A percentile compares a stretch with the other conserved stretches of the same genome.
These are phyloP conservation scores for Cladophialophora psammophila DNA, from an alignment of 2,329 filamentous ascomycete species.

Conservation along the genomic window DNA sequence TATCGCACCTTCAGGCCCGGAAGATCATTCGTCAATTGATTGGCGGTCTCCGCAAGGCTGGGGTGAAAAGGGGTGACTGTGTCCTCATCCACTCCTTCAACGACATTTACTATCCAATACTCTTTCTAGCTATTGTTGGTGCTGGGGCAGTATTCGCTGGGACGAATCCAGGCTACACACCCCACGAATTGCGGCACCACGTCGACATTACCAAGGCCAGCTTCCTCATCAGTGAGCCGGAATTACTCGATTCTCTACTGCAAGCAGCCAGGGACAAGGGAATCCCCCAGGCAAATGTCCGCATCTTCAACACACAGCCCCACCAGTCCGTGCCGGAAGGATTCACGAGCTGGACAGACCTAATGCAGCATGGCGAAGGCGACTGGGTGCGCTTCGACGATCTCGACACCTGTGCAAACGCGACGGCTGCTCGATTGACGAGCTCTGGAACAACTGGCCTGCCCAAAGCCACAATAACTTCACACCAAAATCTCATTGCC, in stretches of 20 bases:
- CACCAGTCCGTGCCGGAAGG: background rate
- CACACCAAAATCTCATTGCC: slow-evolving; percentile 59
- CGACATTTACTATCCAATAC: slow-evolving; percentile 47
- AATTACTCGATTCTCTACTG: slow-evolving; percentile 34
- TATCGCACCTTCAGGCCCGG: slow-evolving; percentile 26
- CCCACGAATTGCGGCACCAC: slow-evolving; percentile 58
- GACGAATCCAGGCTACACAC: slow-evolving; percentile 58
- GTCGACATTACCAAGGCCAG: slow-evolving; percentile 53
- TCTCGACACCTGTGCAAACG: slow-evolving; percentile 48
- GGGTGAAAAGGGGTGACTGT: slow-evolving; percentile 56
- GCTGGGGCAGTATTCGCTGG: slow-evolving; percentile 59
- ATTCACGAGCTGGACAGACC: slow-evolving; percentile 22
- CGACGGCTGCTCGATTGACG: slow-evolving; percentile 57
- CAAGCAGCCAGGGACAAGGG: slow-evolving; percentile 15
- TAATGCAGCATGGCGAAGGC: slow-evolving; percentile 35
- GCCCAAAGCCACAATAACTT: slow-evolving; percentile 66
- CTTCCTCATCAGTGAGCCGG: slow-evolving; percentile 54
- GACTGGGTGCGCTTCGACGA: slow-evolving; percentile 58
- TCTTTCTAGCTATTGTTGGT: slow-evolving; percentile 53
- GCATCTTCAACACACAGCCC: slow-evolving; percentile 24
- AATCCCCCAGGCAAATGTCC: slow-evolving; percentile 17
- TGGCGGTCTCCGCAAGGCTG: slow-evolving; percentile 53
- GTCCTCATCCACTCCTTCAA: slow-evolving; percentile 66
- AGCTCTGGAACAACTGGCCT: slow-evolving; percentile 67
- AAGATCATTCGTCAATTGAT: slow-evolving; percentile 56